Evolutionary conservation across 2,329 filamentous ascomycete genomes (phyloP).

Genomic region (Trichoderma arundinaceum): DNA sequence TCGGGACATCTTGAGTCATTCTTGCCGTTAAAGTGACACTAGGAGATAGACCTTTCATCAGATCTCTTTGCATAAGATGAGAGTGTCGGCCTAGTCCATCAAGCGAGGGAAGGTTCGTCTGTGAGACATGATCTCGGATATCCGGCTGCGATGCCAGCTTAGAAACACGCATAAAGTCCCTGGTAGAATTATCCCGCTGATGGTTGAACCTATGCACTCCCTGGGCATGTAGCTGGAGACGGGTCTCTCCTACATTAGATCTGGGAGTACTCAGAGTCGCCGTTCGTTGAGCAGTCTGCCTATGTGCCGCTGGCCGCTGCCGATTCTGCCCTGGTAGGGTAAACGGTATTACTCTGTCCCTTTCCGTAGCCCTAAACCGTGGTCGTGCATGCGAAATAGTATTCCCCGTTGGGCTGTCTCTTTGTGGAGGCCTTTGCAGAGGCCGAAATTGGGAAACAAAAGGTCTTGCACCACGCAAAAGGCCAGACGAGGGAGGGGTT

Average conservation of each 20-base stretch:
- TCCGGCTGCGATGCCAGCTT: neutral
- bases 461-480: slow-evolving; percentile 27
- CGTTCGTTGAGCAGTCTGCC: neutral
- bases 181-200: neutral
- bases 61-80: slow-evolving; percentile 20
- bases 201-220: neutral
- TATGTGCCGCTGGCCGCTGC: neutral
- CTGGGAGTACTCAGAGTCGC: neutral
- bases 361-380: neutral
- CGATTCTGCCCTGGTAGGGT: neutral
- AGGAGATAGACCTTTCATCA: slow-evolving; percentile 25
- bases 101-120: neutral
- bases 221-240: neutral
- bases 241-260: too few species aligned
- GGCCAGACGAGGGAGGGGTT: slow-evolving; percentile 40
- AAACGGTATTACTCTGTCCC: neutral
- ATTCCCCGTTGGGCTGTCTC: neutral
- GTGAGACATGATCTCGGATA: neutral
- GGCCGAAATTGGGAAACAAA: slow-evolving; percentile 8
- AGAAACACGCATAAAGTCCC: neutral
- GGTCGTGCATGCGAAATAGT: neutral
- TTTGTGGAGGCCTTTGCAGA: neutral
- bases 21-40: neutral
- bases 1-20: neutral
- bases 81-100: neutral